Evolutionary conservation across 1,284 basidiomycete genomes (phyloP), one percentile per base, ranked within the genome.

Genomic region (Ustilago sp.): DNA sequence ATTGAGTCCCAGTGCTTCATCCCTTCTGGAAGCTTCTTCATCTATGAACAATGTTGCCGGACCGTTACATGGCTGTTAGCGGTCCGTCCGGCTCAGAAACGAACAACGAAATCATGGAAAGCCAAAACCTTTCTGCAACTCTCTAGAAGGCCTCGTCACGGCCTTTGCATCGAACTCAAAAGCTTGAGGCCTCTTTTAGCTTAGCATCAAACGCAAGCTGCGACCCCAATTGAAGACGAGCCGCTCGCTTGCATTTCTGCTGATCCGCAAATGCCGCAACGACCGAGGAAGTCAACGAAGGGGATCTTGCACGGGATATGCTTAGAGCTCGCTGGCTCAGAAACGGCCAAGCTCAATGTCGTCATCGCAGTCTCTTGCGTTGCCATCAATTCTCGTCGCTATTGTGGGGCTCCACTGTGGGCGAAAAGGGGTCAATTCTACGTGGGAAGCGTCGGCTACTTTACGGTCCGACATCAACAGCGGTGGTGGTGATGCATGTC

Each of bases 201-300:
- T 45, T 28, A 43, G 23, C 19, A 17, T n/a, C 35, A 55, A 19
- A 54, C n/a, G 19, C 38, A 19, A 45, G n/a, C 7, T 15, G 11
- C 3, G 23, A 41, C 53, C 53, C 23, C 36, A 55, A 55, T 43
- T 17, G 36, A 39, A 55, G 19, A 41, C 36, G 53, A 55, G 53
- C 38, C 53, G 53, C 38, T 19, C 43, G n/a, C 11, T 19, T 45
- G 43, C 43, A n/a, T 45, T 17, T 19, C 43, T 19, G 3, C 43
- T 45, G n/a, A 45, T 19, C n/a, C 43, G 43, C 6, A 45, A 45
- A 45, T 45, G 43, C 43, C 43, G 43, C 43, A 45, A 9, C 19
- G n/a, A 19, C 43, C 43, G 43, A 45, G 19, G n/a, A 8, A 9
- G 43, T 19, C 43, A 45, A 45, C n/a, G 43, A 19, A 34, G 15